These are phyloP conservation scores for Sclerotinia trifoliorum DNA, from an alignment of 2,329 filamentous ascomycete genomes.

Conservation along the genomic window DNA sequence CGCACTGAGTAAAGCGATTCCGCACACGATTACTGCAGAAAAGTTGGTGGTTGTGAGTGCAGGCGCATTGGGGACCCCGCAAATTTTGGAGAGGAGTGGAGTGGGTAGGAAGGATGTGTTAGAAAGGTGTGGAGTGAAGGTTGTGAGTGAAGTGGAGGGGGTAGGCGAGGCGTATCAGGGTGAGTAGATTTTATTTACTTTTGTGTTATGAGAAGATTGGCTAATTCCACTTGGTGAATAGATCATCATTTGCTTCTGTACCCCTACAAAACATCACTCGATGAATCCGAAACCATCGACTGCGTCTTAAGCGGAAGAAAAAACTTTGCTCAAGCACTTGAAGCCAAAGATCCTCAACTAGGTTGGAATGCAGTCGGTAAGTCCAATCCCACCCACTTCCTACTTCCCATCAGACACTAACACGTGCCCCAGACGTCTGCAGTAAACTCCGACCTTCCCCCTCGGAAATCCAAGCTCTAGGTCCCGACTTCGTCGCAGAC, in stretches of 20 bases:
- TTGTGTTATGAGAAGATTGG: not conserved
- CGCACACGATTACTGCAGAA: slow-evolving; percentile 48
- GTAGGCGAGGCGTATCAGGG: slow-evolving; percentile 55
- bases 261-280: slow-evolving; percentile 50
- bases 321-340: slow-evolving; percentile 47
- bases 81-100: slow-evolving; percentile 61
- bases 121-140: slow-evolving; percentile 46
- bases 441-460: slow-evolving; percentile 57
- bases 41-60: slow-evolving; percentile 53
- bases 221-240: not conserved
- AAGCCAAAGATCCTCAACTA: slow-evolving; percentile 49
- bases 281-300: slow-evolving; percentile 53
- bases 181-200: not conserved
- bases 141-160: slow-evolving; percentile 49
- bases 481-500: slow-evolving; percentile 49
- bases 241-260: slow-evolving; percentile 55
- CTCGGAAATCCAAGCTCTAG: slow-evolving; percentile 53
- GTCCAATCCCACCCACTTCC: not conserved
- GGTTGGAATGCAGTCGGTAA: slow-evolving; percentile 55
- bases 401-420: not conserved
- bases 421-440: slow-evolving; percentile 45
- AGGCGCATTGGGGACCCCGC: slow-evolving; percentile 41
- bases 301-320: slow-evolving; percentile 50
- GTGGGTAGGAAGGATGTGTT: slow-evolving; percentile 54
- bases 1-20: slow-evolving; percentile 36